These are phyloP conservation scores for Starmerella powellii DNA, from an alignment of 805 yeast species.

Conservation along the genomic window DNA sequence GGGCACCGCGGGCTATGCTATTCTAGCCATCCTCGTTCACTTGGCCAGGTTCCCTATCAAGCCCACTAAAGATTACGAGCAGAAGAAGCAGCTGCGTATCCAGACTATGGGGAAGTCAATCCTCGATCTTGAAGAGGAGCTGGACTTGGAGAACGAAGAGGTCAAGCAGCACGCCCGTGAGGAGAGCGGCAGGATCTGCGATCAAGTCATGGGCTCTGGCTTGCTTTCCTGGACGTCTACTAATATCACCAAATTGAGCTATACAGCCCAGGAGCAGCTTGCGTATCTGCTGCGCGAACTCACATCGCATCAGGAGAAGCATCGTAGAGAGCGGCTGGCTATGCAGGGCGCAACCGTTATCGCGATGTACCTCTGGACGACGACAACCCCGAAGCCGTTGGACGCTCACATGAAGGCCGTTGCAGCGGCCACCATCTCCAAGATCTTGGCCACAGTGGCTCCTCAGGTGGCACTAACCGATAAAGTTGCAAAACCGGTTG, in stretches of 20 bases:
- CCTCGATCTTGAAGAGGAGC: conserved; percentile 3
- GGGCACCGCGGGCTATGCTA: conserved; percentile 26
- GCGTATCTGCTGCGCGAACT: conserved; percentile 26
- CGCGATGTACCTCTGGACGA: conserved; percentile 24
- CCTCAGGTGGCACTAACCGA: conserved; percentile 29
- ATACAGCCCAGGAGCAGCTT: conserved; percentile 22
- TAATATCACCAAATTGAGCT: conserved; percentile 20
- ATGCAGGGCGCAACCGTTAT: conserved; percentile 30
- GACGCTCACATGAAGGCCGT: conserved; percentile 15
- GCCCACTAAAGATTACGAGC: conserved; percentile 24
- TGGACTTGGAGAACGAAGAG: conserved; percentile 4
- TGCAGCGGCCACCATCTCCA: conserved; percentile 26
- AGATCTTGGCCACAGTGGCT: conserved; percentile 28
- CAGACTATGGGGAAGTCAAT: conserved; percentile 14
- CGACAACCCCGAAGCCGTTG: conserved; percentile 17
- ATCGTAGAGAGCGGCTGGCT: conserved; percentile 24
- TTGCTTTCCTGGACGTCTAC: conserved; percentile 21
- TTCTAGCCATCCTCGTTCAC: conserved; percentile 26
- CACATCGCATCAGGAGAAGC: conserved; percentile 23
- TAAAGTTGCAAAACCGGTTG: conserved; percentile 26
- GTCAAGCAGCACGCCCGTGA: conserved; percentile 3
- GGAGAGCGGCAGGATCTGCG: conserved; percentile 11
- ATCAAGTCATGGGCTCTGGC: conserved; percentile 12
- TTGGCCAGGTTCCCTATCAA: conserved; percentile 28
- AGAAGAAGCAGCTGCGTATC: conserved; percentile 5